Percentiles rank a stretch among this genome's conserved stretches.
These are phyloP conservation scores for Nymphaea thermarum DNA, from an alignment of 164 flowering plant species.

Conservation along the genomic window DNA sequence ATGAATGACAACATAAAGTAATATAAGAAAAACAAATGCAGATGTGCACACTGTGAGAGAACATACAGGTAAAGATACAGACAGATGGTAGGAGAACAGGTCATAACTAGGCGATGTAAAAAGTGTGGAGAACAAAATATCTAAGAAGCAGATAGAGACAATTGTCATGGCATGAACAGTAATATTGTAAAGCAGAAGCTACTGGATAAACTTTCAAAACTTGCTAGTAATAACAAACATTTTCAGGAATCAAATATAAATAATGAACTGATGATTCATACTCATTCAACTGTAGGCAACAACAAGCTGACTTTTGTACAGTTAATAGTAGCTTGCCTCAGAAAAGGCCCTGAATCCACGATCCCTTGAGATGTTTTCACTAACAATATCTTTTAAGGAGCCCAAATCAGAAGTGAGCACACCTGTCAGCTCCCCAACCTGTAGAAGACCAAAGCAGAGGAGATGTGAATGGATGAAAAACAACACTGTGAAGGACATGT, in stretches of 20 bases:
- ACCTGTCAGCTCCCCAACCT: constrained; percentile 93
- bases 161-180: neutral
- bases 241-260: too few species aligned
- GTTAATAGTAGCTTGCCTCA: constrained; percentile 91
- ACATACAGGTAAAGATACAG: neutral
- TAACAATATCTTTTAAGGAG: constrained; percentile 64
- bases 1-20: constrained; percentile 8
- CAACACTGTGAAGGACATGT: too few species aligned
- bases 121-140: neutral
- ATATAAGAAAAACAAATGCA: neutral
- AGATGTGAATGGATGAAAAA: too few species aligned
- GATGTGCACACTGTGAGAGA: neutral
- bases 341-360: constrained; percentile 96
- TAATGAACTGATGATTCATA: neutral
- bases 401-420: constrained; percentile 92
- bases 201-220: neutral
- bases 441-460: neutral
- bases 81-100: neutral
- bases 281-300: constrained; percentile 8
- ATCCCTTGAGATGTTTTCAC: constrained; percentile 89
- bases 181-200: neutral
- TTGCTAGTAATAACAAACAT: too few species aligned
- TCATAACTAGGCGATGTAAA: neutral
- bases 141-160: neutral
- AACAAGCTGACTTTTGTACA: constrained; percentile 50